phyloP scores from a whole-genome alignment of 179 eudicot species.

The Spinacia oleracea region DNA sequence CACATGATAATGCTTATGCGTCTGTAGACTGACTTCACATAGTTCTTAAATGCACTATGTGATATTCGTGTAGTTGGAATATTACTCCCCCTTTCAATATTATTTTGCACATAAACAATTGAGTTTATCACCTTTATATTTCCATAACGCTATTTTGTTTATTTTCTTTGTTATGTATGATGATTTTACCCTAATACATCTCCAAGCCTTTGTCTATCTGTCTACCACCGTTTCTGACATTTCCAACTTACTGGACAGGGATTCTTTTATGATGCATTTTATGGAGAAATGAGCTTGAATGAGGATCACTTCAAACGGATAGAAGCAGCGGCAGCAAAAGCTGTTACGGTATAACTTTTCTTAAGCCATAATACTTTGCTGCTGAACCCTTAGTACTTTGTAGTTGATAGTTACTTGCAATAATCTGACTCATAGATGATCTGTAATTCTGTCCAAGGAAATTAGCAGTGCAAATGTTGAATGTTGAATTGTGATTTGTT shows the following conservation, averaged over 20 bases:
- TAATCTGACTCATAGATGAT: background rate
- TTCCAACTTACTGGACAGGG: conserved; percentile 51
- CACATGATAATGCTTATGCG: background rate
- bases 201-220: background rate
- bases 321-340: conserved; percentile 63
- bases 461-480: background rate
- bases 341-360: conserved; percentile 59
- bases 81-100: background rate
- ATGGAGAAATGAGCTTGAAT: conserved; percentile 85
- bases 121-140: background rate
- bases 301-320: conserved; percentile 87
- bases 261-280: conserved; percentile 90
- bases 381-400: too few relatives aligned
- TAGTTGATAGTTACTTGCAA: background rate
- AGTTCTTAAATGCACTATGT: background rate
- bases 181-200: background rate
- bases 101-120: background rate
- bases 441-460: background rate
- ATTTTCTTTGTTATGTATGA: background rate
- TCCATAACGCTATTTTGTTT: background rate
- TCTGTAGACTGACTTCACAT: background rate
- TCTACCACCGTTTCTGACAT: conserved; percentile 1
- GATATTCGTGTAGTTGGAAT: background rate
- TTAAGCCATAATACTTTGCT: background rate
- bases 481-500: background rate